Evolutionary conservation across 495 filamentous ascomycete species (phyloP).

Genomic region (Hypomontagnella monticulosa): DNA sequence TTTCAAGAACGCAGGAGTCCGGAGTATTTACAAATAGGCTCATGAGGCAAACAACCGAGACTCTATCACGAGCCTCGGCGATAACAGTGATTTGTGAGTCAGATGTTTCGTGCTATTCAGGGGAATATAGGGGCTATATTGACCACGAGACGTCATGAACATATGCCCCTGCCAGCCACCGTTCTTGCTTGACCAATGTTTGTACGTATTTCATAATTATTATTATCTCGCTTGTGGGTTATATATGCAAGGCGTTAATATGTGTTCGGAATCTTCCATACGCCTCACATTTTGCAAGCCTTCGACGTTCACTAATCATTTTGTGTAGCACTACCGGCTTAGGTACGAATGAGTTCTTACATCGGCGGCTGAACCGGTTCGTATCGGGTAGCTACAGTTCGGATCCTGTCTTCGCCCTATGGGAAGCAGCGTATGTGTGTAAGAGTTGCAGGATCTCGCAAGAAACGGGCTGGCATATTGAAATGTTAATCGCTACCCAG

Average conservation of each 20-base stretch:
- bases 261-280: neutral
- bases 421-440: slow-evolving; percentile 8
- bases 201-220: no score
- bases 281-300: neutral
- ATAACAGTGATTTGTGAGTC: slow-evolving; percentile 5
- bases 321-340: neutral
- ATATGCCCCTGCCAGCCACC: no score
- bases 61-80: neutral
- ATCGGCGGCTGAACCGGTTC: neutral
- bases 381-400: slow-evolving; percentile 32
- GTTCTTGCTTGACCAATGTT: no score
- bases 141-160: no score
- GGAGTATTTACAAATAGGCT: neutral
- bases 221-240: no score
- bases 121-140: neutral
- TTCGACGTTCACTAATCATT: slow-evolving; percentile 3
- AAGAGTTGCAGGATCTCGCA: slow-evolving; percentile 38
- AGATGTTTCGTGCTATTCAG: neutral
- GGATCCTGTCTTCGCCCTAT: slow-evolving; percentile 38
- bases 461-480: slow-evolving; percentile 14
- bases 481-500: slow-evolving; percentile 9
- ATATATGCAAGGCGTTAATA: no score
- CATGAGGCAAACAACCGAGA: neutral
- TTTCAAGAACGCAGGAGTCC: neutral
- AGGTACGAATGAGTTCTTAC: neutral